phyloP scores from a whole-genome alignment of 164 flowering plant species.

The Annona cherimola region DNA sequence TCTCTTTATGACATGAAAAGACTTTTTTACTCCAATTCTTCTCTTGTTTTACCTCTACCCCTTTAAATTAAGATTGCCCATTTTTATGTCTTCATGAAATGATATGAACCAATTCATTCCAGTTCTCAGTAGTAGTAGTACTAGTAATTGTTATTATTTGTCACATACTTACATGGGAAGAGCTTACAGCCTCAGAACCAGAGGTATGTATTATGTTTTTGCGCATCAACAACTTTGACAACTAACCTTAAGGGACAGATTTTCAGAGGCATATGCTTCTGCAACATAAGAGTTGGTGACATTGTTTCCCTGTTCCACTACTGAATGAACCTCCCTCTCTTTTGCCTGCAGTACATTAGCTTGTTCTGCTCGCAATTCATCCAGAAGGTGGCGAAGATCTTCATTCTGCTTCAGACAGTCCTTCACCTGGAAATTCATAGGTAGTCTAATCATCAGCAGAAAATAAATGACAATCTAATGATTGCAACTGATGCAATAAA shows the following conservation, averaged over 20 bases:
- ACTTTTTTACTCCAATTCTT: too few species aligned
- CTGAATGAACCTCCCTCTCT: slow-evolving; percentile 15
- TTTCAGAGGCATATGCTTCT: slow-evolving; percentile 33
- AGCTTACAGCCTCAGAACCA: too few species aligned
- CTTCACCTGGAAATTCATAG: slow-evolving; percentile 50
- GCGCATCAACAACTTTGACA: background rate
- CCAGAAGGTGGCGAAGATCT: slow-evolving; percentile 62
- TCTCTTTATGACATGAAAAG: too few species aligned
- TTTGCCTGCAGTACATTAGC: slow-evolving; percentile 23
- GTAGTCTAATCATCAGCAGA: background rate
- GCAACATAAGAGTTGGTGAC: slow-evolving; percentile 13
- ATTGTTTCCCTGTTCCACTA: slow-evolving; percentile 17
- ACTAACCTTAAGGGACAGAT: slow-evolving; percentile 56
- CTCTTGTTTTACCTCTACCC: too few species aligned
- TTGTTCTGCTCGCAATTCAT: slow-evolving; percentile 67
- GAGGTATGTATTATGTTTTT: too few species aligned
- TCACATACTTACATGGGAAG: too few species aligned
- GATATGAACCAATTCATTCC: too few species aligned
- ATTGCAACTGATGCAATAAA: background rate
- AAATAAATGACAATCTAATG: background rate
- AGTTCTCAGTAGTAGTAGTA: too few species aligned
- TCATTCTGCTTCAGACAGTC: slow-evolving; percentile 83
- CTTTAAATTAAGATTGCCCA: too few species aligned
- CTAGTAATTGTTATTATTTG: too few species aligned
- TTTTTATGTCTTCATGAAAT: too few species aligned